Evolutionary conservation across 1,284 basidiomycete species (phyloP), one percentile per base, ranked within the genome.

Genomic region (Heterobasidion irregulare): DNA sequence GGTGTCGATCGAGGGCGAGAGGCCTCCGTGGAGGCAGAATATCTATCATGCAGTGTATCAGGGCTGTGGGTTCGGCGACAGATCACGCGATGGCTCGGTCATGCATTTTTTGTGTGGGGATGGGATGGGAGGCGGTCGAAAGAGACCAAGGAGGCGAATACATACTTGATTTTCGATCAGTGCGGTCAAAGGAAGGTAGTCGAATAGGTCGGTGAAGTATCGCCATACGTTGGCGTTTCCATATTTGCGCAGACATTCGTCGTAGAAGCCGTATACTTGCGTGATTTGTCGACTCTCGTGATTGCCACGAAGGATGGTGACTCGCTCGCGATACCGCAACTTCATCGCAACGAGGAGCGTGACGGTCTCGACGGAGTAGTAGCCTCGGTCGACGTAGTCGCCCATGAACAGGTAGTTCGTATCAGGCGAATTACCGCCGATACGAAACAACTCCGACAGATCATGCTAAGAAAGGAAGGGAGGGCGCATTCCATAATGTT

Each of bases 371-470:
- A 99, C 97, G 15, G 94, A 98, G 78, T 99, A 99, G 79, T 98
- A 99, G 33, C 96, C 96, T 67, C 97, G 87, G 78, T 99, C 97
- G 64, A 99, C 97, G 68, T 98, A 99, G 78, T 99, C 96, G 48
- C 97, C 97, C 97, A 99, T 99, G 79, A 99, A 99, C 64, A 99
- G 89, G 74, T 99, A 99, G 76, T 99, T 99, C 60, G 97, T 98
- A 76, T 99, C 97, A 57, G 96, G 97, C 47, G 95, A 98, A 77
- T 98, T 98, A 58, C 96, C 97, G 54, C 97, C 96, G 70, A 99
- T 99, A 56, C 95, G 89, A 78, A 99, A 99, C 49, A 99, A 87
- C 72, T 99, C 97, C 58, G 94, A 97, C 56, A 99, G 87, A 77
- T 99, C 97, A 74, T 98, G 95, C 95, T 98, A 58, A 38, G 50